Percentiles rank a stretch among this genome's conserved stretches.
Evolutionary conservation across 345 rosid species (phyloP).

Genomic region (Sisymbrium irio): DNA sequence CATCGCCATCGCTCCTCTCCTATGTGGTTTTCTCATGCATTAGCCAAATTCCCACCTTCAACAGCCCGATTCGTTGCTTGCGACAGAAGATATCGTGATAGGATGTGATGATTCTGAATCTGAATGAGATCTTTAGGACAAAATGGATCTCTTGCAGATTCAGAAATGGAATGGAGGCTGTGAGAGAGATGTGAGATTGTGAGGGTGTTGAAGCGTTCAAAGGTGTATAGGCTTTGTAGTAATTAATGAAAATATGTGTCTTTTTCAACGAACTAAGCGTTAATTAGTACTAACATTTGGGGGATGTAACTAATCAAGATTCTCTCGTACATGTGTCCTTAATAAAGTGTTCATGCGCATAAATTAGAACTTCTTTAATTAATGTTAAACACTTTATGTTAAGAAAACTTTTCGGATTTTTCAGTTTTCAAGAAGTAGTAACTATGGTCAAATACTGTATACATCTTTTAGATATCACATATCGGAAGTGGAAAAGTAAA

Average conservation of each 20-base stretch:
- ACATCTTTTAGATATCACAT: no score
- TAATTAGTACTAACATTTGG: conserved; percentile 3
- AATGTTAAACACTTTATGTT: neutral
- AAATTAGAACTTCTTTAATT: neutral
- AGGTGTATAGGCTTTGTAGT: conserved; percentile 25
- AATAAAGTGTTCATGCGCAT: neutral
- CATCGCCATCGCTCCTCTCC: conserved; percentile 38
- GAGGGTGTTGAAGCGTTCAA: conserved; percentile 36
- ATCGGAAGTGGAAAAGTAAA: no score
- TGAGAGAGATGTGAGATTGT: conserved; percentile 19
- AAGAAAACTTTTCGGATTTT: no score
- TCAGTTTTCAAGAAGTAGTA: no score
- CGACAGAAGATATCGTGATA: neutral
- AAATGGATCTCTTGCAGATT: conserved; percentile 24
- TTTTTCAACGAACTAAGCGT: conserved; percentile 12
- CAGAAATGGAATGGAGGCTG: conserved; percentile 14
- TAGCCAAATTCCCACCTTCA: neutral
- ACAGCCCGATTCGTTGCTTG: conserved; percentile 6
- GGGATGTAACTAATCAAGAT: conserved; percentile 1
- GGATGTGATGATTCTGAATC: neutral
- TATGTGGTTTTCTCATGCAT: conserved; percentile 32
- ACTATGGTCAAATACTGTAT: no score
- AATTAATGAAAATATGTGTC: conserved; percentile 3
- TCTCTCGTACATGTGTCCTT: neutral
- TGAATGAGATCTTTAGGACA: conserved; percentile 1